phyloP scores from a whole-genome alignment of 2,329 filamentous ascomycete species.

The Aspergillus pseudoterreus region DNA sequence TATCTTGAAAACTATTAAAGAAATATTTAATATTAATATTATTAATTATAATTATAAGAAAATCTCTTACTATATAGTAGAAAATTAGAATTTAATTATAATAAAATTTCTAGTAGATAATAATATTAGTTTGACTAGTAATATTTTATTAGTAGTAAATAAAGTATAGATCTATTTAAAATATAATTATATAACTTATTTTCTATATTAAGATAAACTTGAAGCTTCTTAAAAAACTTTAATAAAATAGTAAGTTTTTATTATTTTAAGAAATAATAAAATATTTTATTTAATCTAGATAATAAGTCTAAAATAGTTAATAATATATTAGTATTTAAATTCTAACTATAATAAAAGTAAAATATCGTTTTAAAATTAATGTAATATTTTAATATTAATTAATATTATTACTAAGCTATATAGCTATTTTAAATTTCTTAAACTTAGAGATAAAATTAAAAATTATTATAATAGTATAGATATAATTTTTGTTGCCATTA shows the following conservation, averaged over 20 bases:
- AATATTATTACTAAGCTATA: neutral
- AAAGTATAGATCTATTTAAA: neutral
- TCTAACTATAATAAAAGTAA: neutral
- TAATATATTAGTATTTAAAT: neutral
- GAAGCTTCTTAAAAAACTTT: no score
- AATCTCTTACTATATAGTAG: no score
- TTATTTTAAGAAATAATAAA: neutral
- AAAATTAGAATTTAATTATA: no score
- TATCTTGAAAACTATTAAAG: no score
- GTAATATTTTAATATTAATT: slow-evolving; percentile 1
- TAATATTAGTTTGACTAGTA: slow-evolving; percentile 1
- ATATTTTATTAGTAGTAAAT: neutral
- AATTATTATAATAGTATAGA: neutral
- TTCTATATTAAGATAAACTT: no score
- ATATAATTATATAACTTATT: neutral
- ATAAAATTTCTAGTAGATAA: neutral
- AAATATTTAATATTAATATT: no score
- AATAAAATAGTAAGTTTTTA: no score
- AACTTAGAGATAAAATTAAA: neutral
- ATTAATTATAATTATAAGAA: no score
- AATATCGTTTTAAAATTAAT: slow-evolving; percentile 1
- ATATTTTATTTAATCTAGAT: neutral
- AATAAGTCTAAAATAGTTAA: neutral
- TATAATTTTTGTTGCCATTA: neutral
- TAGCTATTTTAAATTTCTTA: neutral